A percentile compares a stretch with the other conserved stretches of the same genome.
phyloP scores from a whole-genome alignment of 225 moss, liverwort and hornwort species.

The Rhytidiadelphus loreus region DNA sequence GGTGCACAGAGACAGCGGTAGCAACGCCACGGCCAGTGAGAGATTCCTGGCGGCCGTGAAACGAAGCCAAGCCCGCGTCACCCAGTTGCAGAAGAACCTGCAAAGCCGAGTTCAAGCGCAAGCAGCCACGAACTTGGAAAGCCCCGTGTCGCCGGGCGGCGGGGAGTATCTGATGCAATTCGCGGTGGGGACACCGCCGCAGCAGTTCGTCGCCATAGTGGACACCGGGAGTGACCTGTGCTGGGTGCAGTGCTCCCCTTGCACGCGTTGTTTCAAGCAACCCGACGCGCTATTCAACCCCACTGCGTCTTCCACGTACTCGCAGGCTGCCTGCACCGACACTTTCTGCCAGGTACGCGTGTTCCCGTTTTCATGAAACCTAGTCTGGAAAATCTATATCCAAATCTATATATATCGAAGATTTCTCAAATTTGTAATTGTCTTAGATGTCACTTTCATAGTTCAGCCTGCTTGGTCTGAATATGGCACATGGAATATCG shows the following conservation, averaged over 20 bases:
- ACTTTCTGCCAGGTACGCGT: neutral
- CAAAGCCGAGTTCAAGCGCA: neutral
- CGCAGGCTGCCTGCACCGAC: neutral
- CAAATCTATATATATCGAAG: too few relatives aligned
- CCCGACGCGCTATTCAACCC: neutral
- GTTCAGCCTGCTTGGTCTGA: too few relatives aligned
- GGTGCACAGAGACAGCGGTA: neutral
- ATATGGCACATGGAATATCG: too few relatives aligned
- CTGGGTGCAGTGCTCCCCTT: conserved; percentile 54
- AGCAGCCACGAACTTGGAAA: neutral
- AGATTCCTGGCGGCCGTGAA: neutral
- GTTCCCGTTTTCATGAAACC: too few relatives aligned
- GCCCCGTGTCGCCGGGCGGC: neutral
- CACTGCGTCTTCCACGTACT: neutral
- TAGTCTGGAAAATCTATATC: too few relatives aligned
- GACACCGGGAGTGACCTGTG: conserved; percentile 23
- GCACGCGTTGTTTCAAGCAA: conserved; percentile 22
- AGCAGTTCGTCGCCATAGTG: neutral
- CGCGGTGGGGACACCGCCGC: conserved; percentile 30
- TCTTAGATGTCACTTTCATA: too few relatives aligned
- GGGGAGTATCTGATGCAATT: conserved; percentile 23
- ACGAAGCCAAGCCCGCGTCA: neutral
- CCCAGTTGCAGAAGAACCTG: neutral
- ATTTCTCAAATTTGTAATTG: too few relatives aligned
- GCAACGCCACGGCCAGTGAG: neutral